Conservation (phyloP, 2,329 filamentous ascomycete genomes). For the Phialophora macrospora region DNA sequence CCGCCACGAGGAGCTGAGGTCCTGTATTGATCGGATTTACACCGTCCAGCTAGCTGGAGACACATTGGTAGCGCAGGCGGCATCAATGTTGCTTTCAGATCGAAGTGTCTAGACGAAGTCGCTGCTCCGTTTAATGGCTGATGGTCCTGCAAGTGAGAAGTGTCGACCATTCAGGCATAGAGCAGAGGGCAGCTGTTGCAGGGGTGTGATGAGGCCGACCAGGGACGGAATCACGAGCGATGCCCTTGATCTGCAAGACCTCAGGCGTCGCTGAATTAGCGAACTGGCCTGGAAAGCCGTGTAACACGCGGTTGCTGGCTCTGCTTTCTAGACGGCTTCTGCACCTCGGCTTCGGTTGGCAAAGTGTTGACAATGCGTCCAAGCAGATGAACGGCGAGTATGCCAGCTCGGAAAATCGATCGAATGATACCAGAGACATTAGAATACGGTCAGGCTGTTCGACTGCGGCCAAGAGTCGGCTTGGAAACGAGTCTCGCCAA, state of each 20-base stretch:
- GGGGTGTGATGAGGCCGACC: neutral
- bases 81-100: neutral
- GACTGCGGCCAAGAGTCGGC: no score
- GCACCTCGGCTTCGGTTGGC: neutral
- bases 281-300: neutral
- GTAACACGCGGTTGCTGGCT: neutral
- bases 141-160: neutral
- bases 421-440: neutral
- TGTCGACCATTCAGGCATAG: neutral
- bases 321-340: neutral
- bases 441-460: neutral
- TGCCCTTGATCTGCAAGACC: neutral
- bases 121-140: neutral
- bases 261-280: neutral
- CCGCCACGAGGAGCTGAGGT: neutral
- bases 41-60: neutral
- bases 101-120: neutral
- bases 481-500: neutral
- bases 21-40: neutral
- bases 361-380: neutral
- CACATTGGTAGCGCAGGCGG: no score
- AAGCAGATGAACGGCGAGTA: neutral
- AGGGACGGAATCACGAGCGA: neutral
- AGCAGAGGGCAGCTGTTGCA: neutral
- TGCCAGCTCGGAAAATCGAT: neutral